phyloP scores from a whole-genome alignment of 2,329 filamentous ascomycete species.

The Lachnum nothofagi region DNA sequence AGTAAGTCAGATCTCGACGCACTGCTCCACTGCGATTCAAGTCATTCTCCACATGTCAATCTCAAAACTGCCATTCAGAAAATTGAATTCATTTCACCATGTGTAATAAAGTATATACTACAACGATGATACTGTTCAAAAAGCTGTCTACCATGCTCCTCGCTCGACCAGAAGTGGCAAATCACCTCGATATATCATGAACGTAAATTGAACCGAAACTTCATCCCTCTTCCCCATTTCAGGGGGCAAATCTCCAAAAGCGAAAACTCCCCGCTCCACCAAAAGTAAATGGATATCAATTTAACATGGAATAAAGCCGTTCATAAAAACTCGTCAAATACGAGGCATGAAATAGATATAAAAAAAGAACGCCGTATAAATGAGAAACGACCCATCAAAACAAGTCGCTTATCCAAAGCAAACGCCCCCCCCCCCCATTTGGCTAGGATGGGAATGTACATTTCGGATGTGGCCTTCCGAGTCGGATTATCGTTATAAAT shows the following conservation, averaged over 20 bases:
- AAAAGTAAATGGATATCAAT: slow-evolving; percentile 16
- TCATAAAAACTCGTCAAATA: not conserved
- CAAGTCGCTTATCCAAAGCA: slow-evolving; percentile 15
- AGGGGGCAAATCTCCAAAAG: slow-evolving; percentile 3
- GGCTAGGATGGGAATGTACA: slow-evolving; percentile 15
- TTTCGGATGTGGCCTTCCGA: slow-evolving; percentile 5
- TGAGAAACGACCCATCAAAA: slow-evolving; percentile 3
- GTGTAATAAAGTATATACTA: slow-evolving; percentile 18
- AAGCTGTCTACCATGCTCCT: not conserved
- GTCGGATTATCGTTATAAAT: slow-evolving; percentile 3
- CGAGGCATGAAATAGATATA: slow-evolving; percentile 1
- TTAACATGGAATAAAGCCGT: slow-evolving; percentile 1
- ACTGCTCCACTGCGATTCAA: too few species aligned
- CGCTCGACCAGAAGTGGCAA: not conserved
- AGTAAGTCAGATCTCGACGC: too few species aligned
- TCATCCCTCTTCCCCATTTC: not conserved
- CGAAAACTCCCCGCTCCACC: not conserved
- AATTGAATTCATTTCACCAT: slow-evolving; percentile 15
- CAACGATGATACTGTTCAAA: slow-evolving; percentile 16
- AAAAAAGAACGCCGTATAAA: slow-evolving; percentile 12
- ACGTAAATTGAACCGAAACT: slow-evolving; percentile 16
- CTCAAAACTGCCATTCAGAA: not conserved
- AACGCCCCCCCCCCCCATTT: slow-evolving; percentile 13
- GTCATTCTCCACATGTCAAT: too few species aligned
- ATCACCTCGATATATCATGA: slow-evolving; percentile 6